phyloP scores from a whole-genome alignment of 1,284 basidiomycete genomes.

The Crepidotus sp. region DNA sequence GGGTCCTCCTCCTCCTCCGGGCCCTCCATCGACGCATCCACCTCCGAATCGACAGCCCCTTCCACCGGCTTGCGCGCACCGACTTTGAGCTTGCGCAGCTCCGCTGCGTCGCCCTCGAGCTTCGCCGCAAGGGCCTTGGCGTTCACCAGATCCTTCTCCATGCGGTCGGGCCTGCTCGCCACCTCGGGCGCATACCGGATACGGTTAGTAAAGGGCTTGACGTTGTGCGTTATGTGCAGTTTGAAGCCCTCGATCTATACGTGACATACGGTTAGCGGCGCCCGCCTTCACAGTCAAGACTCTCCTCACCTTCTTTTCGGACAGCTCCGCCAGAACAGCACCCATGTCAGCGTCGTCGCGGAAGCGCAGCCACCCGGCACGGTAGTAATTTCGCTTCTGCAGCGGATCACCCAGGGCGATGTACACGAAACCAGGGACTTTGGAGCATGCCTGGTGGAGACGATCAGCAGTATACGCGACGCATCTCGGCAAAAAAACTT shows the following conservation, averaged over 20 bases:
- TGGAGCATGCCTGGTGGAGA: slow-evolving; percentile 47
- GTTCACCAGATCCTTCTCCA: slow-evolving; percentile 71
- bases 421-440: slow-evolving; percentile 65
- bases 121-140: slow-evolving; percentile 60
- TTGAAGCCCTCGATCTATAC: slow-evolving; percentile 96
- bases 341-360: slow-evolving; percentile 75
- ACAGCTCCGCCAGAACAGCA: slow-evolving; percentile 59
- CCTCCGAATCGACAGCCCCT: slow-evolving; percentile 26
- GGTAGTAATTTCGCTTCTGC: slow-evolving; percentile 83
- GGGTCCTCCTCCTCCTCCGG: slow-evolving; percentile 39
- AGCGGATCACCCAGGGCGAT: slow-evolving; percentile 85
- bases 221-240: slow-evolving; percentile 78
- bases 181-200: slow-evolving; percentile 75
- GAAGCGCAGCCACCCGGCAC: slow-evolving; percentile 88
- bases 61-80: slow-evolving; percentile 21
- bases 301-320: slow-evolving; percentile 68
- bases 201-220: slow-evolving; percentile 68
- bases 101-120: slow-evolving; percentile 61
- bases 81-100: slow-evolving; percentile 41
- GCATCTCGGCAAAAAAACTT: slow-evolving; percentile 17
- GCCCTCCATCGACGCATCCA: slow-evolving; percentile 32
- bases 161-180: slow-evolving; percentile 67
- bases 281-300: too few relatives aligned
- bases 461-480: slow-evolving; percentile 10
- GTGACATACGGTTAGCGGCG: background rate